Percentiles rank a stretch among this genome's conserved stretches.
phyloP scores from a whole-genome alignment of 805 yeast species.

The Candida tibetensis region DNA sequence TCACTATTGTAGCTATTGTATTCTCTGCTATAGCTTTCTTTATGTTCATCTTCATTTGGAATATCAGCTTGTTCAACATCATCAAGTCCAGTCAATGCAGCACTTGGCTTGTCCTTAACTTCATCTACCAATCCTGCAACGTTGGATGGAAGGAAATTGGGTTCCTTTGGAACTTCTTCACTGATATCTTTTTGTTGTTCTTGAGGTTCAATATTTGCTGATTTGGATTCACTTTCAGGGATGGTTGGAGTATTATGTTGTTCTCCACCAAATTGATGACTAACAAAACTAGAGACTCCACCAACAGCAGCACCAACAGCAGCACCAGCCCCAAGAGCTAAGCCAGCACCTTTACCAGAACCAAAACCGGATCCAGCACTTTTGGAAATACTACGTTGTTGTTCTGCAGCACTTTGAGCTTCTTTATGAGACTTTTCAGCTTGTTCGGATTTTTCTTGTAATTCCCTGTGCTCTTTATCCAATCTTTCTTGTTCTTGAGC shows the following conservation, averaged over 20 bases:
- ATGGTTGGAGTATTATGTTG: not conserved
- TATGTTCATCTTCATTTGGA: constrained; percentile 7
- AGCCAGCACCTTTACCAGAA: constrained; percentile 1
- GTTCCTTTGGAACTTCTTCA: too few relatives aligned
- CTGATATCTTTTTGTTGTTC: too few relatives aligned
- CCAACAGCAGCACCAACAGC: constrained; percentile 11
- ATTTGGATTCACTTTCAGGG: not conserved
- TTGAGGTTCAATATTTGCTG: not conserved
- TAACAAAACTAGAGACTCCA: constrained; percentile 6
- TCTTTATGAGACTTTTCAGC: not conserved
- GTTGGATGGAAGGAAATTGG: not conserved
- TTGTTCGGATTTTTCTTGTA: constrained; percentile 1
- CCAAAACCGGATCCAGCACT: not conserved
- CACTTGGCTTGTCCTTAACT: constrained; percentile 24
- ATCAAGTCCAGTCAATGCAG: constrained; percentile 28
- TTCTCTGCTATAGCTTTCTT: constrained; percentile 16
- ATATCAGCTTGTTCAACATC: constrained; percentile 12
- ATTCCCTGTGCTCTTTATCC: constrained; percentile 6
- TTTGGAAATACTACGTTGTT: not conserved
- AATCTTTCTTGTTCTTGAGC: constrained; percentile 10
- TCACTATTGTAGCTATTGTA: constrained; percentile 34
- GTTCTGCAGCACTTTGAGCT: not conserved
- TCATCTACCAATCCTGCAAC: constrained; percentile 23
- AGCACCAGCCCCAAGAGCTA: constrained; percentile 7
- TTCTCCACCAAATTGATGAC: not conserved